Base-by-base conservation (phyloP, 2,329 filamentous ascomycete species). In the Sporothrix pseudoabietina region DNA sequence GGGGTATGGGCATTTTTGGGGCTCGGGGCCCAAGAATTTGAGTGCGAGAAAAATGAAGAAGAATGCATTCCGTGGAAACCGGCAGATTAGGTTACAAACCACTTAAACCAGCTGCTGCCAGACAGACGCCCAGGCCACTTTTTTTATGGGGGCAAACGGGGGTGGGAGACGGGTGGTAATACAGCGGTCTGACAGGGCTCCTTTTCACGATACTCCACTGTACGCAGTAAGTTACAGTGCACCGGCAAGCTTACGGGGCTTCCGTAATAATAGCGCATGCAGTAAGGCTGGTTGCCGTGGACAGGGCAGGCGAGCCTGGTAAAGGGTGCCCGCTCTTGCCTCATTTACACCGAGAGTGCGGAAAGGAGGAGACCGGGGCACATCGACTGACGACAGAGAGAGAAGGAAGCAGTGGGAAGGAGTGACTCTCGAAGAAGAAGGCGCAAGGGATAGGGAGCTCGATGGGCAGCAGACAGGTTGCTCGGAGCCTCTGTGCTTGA, bases 71-170 rank as follows among this genome's bases (percentile, higher is more conserved):
- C 72, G 55, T 72, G 69, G 63, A 54, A 74, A 59, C 69, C 54
- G 63, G 69, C 52, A 69, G 63, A 72, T 74, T 72, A 72, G 32
- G 54, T 65, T 57, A 35, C 41, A 54, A 72, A 66, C 57, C 66
- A 73, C 72, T 73, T 71, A 73, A 73, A 69, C 61, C 39, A 59
- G 39, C 39, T 65, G 61, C 65, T 63, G 71, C 54, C 55, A 70
- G 32, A 71, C 41, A 65, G n/a, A 71, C 57, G 70, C 69, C 69
- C 55, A 71, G 69, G 55, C 69, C 55, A 41, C 69, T 22, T 52
- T 49, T 49, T 35, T 49, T 71, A 39, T 49, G 55, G 55, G 12
- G 55, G 8, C 22, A 16, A 7, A 69, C 47, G 39, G 39, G 39
- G 61, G 39, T 52, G 16, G 8, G 47, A 69, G 66, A 26, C 30